phyloP scores from a whole-genome alignment of 2,329 filamentous ascomycete species.

The Hysterium pulicare region DNA sequence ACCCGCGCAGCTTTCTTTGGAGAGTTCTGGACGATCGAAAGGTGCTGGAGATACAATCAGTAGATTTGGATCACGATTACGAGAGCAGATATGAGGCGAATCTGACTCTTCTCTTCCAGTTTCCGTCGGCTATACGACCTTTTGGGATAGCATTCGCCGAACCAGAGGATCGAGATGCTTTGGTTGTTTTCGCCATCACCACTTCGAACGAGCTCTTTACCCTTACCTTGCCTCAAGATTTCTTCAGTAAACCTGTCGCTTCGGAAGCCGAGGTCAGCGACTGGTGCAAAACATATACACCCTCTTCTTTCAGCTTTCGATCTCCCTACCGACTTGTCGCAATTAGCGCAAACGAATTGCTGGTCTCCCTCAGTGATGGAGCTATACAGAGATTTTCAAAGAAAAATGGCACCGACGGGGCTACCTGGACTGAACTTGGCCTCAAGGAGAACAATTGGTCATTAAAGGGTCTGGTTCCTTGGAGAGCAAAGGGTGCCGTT shows the following conservation, averaged over 20 bases:
- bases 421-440: slow-evolving; percentile 65
- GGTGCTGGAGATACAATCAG: slow-evolving; percentile 75
- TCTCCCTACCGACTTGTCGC: slow-evolving; percentile 78
- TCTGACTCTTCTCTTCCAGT: slow-evolving; percentile 73
- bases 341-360: slow-evolving; percentile 66
- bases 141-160: slow-evolving; percentile 83
- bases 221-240: slow-evolving; percentile 75
- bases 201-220: slow-evolving; percentile 77
- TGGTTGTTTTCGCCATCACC: slow-evolving; percentile 78
- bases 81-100: slow-evolving; percentile 64
- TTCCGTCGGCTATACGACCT: slow-evolving; percentile 68
- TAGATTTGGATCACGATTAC: slow-evolving; percentile 72
- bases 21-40: slow-evolving; percentile 76
- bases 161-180: slow-evolving; percentile 68
- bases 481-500: slow-evolving; percentile 62
- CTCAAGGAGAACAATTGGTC: slow-evolving; percentile 75
- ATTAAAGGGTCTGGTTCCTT: slow-evolving; percentile 58
- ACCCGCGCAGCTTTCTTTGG: slow-evolving; percentile 88
- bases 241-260: slow-evolving; percentile 68
- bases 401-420: slow-evolving; percentile 24
- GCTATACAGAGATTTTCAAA: slow-evolving; percentile 62
- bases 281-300: slow-evolving; percentile 70
- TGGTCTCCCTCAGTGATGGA: slow-evolving; percentile 79
- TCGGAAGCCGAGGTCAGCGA: slow-evolving; percentile 72
- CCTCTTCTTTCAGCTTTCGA: slow-evolving; percentile 73